Evolutionary conservation across 495 filamentous ascomycete genomes (phyloP), one percentile per base, ranked within the genome.

Genomic region (Annulohypoxylon bovei): DNA sequence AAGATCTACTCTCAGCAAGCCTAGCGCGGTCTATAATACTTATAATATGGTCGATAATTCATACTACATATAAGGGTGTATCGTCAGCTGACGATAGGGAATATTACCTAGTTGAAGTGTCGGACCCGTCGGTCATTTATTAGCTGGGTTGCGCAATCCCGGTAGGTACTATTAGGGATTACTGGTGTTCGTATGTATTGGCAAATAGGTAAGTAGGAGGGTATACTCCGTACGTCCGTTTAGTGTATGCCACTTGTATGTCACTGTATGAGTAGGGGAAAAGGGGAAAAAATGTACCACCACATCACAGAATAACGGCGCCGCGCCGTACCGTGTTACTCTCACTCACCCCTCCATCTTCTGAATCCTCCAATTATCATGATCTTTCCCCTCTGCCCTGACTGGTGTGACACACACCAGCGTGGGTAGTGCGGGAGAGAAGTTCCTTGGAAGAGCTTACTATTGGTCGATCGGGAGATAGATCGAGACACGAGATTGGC

Each of bases 21-120:
- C 53, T 27, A 59, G 32, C 37, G 37, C 27, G 30, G 46, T 16
- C 46, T n/a, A 27, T 50, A 33, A 53, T 30, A 33, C 49, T 12
- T 52, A 52, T 58, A 52, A 56, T 56, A 67, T 22, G 58, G 25
- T 49, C 53, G 33, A 71, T 67, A 63, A 62, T 62, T 57, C 50
- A 55, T 54, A 30, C 28, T 25, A 50, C 33, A 46, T 54, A 35
- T 56, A 52, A 62, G 67, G 68, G 57, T 63, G 63, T 71, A 42
- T 67, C 68, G 18, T 71, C 68, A 71, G 68, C 68, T 71, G 68
- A 71, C 58, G 62, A 66, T 62, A 42, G 44, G 56, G 46, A 42
- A 63, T 53, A 61, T 67, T 58, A 54, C 52, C 47, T 32, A 50
- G 58, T 46, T 27, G 35, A 56, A 52, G 53, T 28, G 53, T 67